phyloP scores from a whole-genome alignment of 2,329 filamentous ascomycete genomes.

The Monosporascus sp. region DNA sequence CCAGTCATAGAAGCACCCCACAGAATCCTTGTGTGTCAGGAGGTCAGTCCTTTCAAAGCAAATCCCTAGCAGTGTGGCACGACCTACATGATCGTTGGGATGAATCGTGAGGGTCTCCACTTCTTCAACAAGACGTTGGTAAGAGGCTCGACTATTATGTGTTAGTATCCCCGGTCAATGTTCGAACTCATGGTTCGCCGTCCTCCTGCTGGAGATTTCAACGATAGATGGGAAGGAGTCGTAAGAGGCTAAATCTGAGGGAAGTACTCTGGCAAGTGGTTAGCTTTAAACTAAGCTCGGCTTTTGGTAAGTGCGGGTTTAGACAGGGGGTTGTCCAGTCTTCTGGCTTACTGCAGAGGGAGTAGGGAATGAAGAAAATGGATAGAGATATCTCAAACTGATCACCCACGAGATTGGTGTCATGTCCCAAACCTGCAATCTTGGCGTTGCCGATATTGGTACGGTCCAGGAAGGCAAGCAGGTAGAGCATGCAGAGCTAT shows the following conservation, averaged over 20 bases:
- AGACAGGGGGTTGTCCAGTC: no score
- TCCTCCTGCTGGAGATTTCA: no score
- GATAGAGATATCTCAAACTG: constrained; percentile 73
- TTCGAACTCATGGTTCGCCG: not conserved
- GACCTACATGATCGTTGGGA: constrained; percentile 75
- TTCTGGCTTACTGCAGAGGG: constrained; percentile 43
- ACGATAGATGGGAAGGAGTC: no score
- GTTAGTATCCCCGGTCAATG: not conserved
- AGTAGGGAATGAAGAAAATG: constrained; percentile 84
- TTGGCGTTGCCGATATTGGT: constrained; percentile 73
- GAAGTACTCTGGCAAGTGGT: no score
- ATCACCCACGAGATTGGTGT: constrained; percentile 55
- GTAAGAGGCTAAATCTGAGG: no score
- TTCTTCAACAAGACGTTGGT: constrained; percentile 79
- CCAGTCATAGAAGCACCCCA: constrained; percentile 68
- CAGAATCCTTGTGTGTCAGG: constrained; percentile 37
- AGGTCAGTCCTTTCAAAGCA: constrained; percentile 14
- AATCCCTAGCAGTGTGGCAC: constrained; percentile 1
- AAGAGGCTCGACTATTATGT: constrained; percentile 54
- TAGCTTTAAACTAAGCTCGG: no score
- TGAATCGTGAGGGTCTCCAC: constrained; percentile 70
- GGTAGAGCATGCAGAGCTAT: constrained; percentile 64
- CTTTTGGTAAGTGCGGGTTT: no score
- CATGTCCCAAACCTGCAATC: constrained; percentile 47
- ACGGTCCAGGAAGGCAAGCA: constrained; percentile 68